A percentile compares a stretch with the other conserved stretches of the same genome.
Evolutionary conservation across 352 stramenopile genomes (phyloP).

Genomic region (Phytopythium aichiense): DNA sequence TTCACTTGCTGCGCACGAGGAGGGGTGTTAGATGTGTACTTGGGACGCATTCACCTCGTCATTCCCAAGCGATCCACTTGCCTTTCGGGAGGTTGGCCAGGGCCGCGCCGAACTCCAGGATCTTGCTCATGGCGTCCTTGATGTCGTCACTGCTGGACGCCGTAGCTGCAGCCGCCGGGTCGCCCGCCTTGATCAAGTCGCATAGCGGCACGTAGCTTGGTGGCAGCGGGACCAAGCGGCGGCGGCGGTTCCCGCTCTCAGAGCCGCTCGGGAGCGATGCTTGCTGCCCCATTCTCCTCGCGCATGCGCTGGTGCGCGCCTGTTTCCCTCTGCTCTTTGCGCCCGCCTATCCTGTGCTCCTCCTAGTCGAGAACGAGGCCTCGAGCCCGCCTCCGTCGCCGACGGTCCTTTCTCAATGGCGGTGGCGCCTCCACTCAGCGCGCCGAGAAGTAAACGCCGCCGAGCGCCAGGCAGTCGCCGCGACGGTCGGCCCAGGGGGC

Average conservation of each 20-base stretch:
- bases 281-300: slow-evolving; percentile 52
- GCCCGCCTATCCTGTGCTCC: neutral
- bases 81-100: slow-evolving; percentile 58
- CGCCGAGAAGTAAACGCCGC: neutral
- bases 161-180: slow-evolving; percentile 25
- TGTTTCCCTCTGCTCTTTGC: neutral
- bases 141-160: slow-evolving; percentile 36
- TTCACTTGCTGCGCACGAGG: slow-evolving; percentile 28
- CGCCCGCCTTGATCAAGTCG: slow-evolving; percentile 49
- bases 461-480: neutral
- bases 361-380: neutral
- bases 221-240: slow-evolving; percentile 23
- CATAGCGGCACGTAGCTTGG: slow-evolving; percentile 54
- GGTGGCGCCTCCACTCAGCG: neutral
- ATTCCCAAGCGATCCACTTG: slow-evolving; percentile 3
- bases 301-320: neutral
- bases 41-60: neutral
- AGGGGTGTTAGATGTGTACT: neutral
- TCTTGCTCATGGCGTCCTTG: slow-evolving; percentile 63
- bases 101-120: slow-evolving; percentile 59
- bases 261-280: slow-evolving; percentile 24
- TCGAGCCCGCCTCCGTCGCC: neutral
- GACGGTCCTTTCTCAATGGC: neutral
- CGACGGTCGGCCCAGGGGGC: neutral
- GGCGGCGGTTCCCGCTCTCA: slow-evolving; percentile 11